phyloP scores from a whole-genome alignment of 2,329 filamentous ascomycete species.

The Pyrenochaeta sp. region DNA sequence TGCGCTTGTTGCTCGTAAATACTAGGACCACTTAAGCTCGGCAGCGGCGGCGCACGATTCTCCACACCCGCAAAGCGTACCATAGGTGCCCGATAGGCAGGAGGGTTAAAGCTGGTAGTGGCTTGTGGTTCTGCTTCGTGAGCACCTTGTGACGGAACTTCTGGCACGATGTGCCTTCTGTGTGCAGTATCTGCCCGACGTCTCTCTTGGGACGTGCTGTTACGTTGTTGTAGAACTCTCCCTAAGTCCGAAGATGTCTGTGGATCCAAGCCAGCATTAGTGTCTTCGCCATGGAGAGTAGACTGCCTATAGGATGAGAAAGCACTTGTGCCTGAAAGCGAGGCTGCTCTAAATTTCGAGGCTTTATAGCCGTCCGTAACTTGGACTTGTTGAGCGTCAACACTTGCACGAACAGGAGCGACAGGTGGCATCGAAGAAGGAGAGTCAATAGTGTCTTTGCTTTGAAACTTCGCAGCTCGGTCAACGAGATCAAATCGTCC shows the following conservation, averaged over 20 bases:
- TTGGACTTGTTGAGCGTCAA: slow-evolving; percentile 1
- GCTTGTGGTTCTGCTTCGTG: neutral
- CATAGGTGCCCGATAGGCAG: slow-evolving; percentile 14
- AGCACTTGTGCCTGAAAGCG: neutral
- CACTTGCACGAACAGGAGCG: slow-evolving; percentile 1
- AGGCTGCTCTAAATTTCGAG: neutral
- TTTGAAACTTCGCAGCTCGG: slow-evolving; percentile 12
- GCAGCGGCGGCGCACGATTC: slow-evolving; percentile 8
- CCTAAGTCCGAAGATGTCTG: slow-evolving; percentile 34
- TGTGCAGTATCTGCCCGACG: slow-evolving; percentile 5
- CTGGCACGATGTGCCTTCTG: slow-evolving; percentile 2
- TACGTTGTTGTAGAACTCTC: slow-evolving; percentile 36
- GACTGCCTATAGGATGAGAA: neutral
- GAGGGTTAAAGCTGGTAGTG: neutral
- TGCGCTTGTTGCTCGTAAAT: slow-evolving; percentile 41
- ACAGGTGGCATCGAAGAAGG: slow-evolving; percentile 30
- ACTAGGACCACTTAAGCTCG: slow-evolving; percentile 24
- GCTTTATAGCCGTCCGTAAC: slow-evolving; percentile 1
- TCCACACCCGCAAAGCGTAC: slow-evolving; percentile 23
- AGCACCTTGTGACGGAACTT: neutral
- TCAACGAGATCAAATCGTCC: slow-evolving; percentile 23
- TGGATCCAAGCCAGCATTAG: slow-evolving; percentile 5
- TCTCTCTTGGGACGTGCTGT: slow-evolving; percentile 25
- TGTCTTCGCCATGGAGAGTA: neutral
- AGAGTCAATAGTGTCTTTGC: slow-evolving; percentile 12